Evolutionary conservation across 2,329 filamentous ascomycete species (phyloP).

Genomic region (Sphaerostilbella broomeana): DNA sequence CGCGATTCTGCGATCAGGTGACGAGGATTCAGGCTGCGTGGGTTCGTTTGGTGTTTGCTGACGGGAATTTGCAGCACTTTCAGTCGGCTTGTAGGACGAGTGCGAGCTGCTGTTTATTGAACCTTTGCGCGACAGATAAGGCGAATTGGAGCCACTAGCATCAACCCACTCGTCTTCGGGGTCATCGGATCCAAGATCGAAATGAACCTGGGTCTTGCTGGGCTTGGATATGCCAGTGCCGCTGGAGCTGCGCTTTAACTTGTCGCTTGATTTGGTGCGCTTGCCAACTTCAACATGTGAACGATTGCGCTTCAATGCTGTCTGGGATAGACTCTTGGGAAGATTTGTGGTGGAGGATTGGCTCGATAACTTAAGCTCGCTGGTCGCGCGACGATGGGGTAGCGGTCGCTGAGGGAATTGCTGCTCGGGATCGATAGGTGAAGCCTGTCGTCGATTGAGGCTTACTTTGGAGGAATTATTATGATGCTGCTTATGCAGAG

Average conservation of each 20-base stretch:
- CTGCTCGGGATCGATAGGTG: constrained; percentile 26
- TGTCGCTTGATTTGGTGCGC: constrained; percentile 44
- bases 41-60: constrained; percentile 29
- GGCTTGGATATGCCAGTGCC: constrained; percentile 39
- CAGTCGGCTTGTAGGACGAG: constrained; percentile 36
- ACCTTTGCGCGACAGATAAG: constrained; percentile 41
- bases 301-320: constrained; percentile 53
- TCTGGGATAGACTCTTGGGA: constrained; percentile 49
- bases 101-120: constrained; percentile 46
- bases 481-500: constrained; percentile 36
- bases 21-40: constrained; percentile 17
- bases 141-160: constrained; percentile 57
- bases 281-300: constrained; percentile 52
- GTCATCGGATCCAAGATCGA: constrained; percentile 51
- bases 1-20: constrained; percentile 22
- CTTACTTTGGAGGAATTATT: constrained; percentile 27
- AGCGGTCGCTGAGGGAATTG: constrained; percentile 24
- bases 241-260: constrained; percentile 47
- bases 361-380: constrained; percentile 44
- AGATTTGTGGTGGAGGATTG: constrained; percentile 39
- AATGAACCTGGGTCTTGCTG: constrained; percentile 51
- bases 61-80: constrained; percentile 28
- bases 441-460: constrained; percentile 37
- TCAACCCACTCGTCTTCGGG: constrained; percentile 58
- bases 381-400: constrained; percentile 42